Percentiles rank a stretch among this genome's conserved stretches.
Evolutionary conservation across 768 basidiomycete genomes (phyloP).

Genomic region (Pleurotus pulmonarius): DNA sequence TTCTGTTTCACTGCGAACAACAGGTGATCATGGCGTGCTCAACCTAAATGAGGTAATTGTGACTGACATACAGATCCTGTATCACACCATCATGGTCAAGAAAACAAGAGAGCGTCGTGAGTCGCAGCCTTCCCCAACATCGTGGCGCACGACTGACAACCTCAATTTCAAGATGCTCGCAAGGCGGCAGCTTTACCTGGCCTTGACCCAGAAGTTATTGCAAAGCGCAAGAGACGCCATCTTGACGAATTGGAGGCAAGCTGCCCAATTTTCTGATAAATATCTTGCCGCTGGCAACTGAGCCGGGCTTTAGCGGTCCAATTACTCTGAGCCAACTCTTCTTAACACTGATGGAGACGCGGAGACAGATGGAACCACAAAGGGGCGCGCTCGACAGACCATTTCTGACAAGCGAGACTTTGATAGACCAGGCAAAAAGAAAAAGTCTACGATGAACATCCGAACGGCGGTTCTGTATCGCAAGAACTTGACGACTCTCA

Average conservation of each 20-base stretch:
- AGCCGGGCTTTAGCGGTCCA: conserved; percentile 54
- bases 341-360: conserved; percentile 27
- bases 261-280: conserved; percentile 1
- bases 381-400: conserved; percentile 71
- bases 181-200: conserved; percentile 37
- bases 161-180: conserved; percentile 35
- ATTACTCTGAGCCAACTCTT: conserved; percentile 62
- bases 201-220: conserved; percentile 62
- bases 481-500: conserved; percentile 67
- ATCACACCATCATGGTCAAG: conserved; percentile 36
- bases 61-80: conserved; percentile 1
- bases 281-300: conserved; percentile 7
- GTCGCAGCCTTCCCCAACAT: conserved; percentile 7
- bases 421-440: conserved; percentile 53
- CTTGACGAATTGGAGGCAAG: conserved; percentile 82
- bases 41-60: background rate
- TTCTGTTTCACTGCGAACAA: conserved; percentile 9
- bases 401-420: conserved; percentile 73
- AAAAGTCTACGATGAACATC: conserved; percentile 80
- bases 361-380: conserved; percentile 48
- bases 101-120: conserved; percentile 46
- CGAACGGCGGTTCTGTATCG: conserved; percentile 79
- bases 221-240: conserved; percentile 72
- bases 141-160: no score
- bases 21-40: conserved; percentile 23